Conservation (phyloP, 1,284 basidiomycete species). For the Ceratobasidium sp. region DNA sequence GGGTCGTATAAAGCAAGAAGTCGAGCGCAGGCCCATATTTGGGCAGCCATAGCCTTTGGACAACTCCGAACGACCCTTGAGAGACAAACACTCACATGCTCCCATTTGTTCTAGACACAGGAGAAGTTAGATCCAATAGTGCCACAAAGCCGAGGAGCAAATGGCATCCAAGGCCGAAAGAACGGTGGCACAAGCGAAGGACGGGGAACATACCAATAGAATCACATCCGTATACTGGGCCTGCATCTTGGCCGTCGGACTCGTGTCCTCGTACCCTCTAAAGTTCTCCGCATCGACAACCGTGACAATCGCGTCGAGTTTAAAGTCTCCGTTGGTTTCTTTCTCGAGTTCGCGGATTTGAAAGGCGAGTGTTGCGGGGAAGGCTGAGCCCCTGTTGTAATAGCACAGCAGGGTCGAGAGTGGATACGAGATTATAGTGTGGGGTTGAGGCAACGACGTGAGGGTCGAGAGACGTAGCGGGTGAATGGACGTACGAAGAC, state of each 20-base stretch:
- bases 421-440: neutral
- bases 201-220: conserved; percentile 66
- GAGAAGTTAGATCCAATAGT: neutral
- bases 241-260: conserved; percentile 88
- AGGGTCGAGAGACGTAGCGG: too few relatives aligned
- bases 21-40: too few relatives aligned
- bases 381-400: conserved; percentile 74
- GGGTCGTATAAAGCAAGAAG: neutral
- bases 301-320: conserved; percentile 86
- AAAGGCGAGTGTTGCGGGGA: conserved; percentile 88
- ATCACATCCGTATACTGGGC: conserved; percentile 92
- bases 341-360: conserved; percentile 87
- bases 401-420: too few relatives aligned
- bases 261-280: conserved; percentile 85
- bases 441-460: neutral
- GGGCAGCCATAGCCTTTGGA: too few relatives aligned
- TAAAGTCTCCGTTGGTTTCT: conserved; percentile 74
- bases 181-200: neutral
- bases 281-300: conserved; percentile 92
- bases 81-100: too few relatives aligned
- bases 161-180: neutral
- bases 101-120: conserved; percentile 86
- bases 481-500: conserved; percentile 72
- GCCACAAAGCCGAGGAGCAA: neutral
- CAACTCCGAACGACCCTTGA: too few relatives aligned